Conservation (phyloP, 306 rosid genomes). For the Lagenaria siceraria region DNA sequence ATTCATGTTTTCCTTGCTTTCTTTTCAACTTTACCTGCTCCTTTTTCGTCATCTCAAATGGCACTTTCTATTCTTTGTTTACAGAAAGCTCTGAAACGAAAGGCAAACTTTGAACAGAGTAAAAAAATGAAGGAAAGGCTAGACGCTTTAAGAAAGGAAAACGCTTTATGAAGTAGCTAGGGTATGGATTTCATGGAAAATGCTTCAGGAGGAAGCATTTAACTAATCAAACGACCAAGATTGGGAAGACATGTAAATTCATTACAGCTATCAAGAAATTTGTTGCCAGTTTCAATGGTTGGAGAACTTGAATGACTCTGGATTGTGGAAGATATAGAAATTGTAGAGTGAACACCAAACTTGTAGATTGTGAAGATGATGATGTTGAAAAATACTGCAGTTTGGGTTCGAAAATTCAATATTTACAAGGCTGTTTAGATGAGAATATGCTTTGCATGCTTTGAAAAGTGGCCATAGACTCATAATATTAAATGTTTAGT, state of each 20-base stretch:
- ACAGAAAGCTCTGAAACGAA: conserved; percentile 92
- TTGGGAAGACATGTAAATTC: neutral
- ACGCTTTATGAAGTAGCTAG: conserved; percentile 25
- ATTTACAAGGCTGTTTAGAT: neutral
- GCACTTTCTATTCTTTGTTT: conserved; percentile 1
- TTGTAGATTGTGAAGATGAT: neutral
- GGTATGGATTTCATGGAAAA: neutral
- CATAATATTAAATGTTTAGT: neutral
- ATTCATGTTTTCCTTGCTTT: neutral
- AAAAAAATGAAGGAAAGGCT: conserved; percentile 63
- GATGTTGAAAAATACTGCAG: neutral
- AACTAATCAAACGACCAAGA: neutral
- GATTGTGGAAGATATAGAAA: neutral
- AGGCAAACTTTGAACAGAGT: conserved; percentile 87
- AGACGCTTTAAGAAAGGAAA: conserved; percentile 56
- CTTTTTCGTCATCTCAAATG: neutral
- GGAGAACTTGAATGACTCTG: neutral
- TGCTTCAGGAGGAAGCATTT: neutral
- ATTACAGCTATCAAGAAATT: neutral
- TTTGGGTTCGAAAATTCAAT: neutral
- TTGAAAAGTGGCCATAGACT: neutral
- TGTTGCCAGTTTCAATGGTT: neutral
- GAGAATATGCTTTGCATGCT: neutral
- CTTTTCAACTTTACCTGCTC: neutral
- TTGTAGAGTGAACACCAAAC: neutral